Evolutionary conservation across 2,329 filamentous ascomycete species (phyloP), one percentile per base, ranked within the genome.

Genomic region (Colletotrichum brevisporum): DNA sequence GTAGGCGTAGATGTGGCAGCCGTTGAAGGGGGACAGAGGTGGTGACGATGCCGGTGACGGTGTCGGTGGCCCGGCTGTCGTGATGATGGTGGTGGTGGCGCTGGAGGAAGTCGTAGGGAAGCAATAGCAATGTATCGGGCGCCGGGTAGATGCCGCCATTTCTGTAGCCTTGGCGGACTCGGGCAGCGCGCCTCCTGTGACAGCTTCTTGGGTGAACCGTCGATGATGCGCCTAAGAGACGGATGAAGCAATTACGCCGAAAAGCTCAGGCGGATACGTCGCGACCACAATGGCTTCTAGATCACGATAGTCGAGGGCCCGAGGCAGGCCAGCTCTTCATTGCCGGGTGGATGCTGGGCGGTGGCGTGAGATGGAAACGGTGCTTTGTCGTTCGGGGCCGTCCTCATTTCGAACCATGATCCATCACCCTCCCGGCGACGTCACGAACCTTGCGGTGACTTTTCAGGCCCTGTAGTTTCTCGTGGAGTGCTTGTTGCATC

Each of bases 331-430:
- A 36, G 24, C 41, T 24, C 21, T 26, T 21, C 24, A 61, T 39
- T 41, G 21, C 57, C 31, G 27, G 63, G 21, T 48, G 27, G 36
- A 47, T 56, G 52, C 52, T 27, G 45, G 43, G 16, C 26, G 52
- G n/a, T 52, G 39, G 21, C 18, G 45, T 27, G 31, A 15, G 53
- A 53, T 56, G 53, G 39, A 58, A 63, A 56, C 31, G n/a, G 39
- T 36, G 54, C 54, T 52, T 52, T 60, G 26, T 52, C 62, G 41
- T 39, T 15, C 3, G 54, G n/a, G 21, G 52, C 21, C 6, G 21
- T 56, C 43, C 26, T 63, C 45, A 31, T 52, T 47, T 63, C 50
- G 41, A 63, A 51, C 27, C 58, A 53, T 47, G 52, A 54, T 64
- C 53, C 26, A 39, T 53, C 27, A 8, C 48, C 18, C 24, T 36